Evolutionary conservation across 108 stramenopile genomes (phyloP).

Genomic region (Epipyxis sp.): DNA sequence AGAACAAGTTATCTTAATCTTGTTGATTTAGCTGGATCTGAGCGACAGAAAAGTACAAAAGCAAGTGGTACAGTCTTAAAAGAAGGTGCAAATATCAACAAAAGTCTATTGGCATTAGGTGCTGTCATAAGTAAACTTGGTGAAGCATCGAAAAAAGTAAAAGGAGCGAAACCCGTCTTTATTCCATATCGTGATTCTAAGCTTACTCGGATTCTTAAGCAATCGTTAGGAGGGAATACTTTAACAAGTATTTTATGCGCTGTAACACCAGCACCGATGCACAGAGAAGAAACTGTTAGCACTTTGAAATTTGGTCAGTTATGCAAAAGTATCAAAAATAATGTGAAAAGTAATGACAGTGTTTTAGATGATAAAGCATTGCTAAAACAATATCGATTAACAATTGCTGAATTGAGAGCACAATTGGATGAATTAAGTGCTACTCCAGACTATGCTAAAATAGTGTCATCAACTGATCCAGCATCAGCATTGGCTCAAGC

Average conservation of each 20-base stretch:
- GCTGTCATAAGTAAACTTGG: slow-evolving; percentile 55
- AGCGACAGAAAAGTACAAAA: slow-evolving; percentile 32
- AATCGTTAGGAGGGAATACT: slow-evolving; percentile 60
- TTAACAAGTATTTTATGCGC: slow-evolving; percentile 52
- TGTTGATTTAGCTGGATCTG: slow-evolving; percentile 59
- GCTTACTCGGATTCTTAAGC: slow-evolving; percentile 62
- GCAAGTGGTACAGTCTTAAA: slow-evolving; percentile 38
- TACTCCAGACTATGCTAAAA: too few species aligned
- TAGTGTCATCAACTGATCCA: too few species aligned
- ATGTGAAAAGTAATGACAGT: background rate
- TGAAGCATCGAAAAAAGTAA: slow-evolving; percentile 30
- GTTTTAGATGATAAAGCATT: slow-evolving; percentile 18
- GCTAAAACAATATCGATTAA: slow-evolving; percentile 3
- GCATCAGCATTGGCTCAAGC: too few species aligned
- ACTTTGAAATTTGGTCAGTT: slow-evolving; percentile 30
- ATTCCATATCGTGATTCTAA: slow-evolving; percentile 62
- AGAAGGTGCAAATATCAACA: slow-evolving; percentile 56
- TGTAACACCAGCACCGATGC: slow-evolving; percentile 43
- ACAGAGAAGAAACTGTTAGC: slow-evolving; percentile 26
- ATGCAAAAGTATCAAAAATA: slow-evolving; percentile 32
- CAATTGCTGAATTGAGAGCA: too few species aligned
- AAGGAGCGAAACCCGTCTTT: slow-evolving; percentile 25
- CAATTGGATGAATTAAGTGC: too few species aligned
- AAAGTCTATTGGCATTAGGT: slow-evolving; percentile 54
- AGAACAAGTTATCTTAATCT: slow-evolving; percentile 37